Evolutionary conservation across 257 asterid genomes (phyloP), one percentile per base, ranked within the genome.

Genomic region (Echium plantagineum): DNA sequence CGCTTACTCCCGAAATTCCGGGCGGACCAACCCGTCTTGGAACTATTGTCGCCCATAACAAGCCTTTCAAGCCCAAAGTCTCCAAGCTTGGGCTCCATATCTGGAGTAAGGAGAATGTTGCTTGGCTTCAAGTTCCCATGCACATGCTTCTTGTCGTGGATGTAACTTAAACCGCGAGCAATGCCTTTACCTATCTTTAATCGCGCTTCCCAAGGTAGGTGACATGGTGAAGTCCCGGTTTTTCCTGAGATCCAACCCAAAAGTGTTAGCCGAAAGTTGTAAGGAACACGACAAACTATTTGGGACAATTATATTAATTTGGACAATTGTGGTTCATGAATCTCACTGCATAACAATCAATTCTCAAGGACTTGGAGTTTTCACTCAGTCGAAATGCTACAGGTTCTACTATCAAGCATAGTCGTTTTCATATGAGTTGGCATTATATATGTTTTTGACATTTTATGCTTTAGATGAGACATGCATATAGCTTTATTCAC

Each of bases 41-140:
- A 83, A 55, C 95, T 75, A 60, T 66, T 69, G 5, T 88, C 96
- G 0, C 93, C 85, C 0, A 81, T 52, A 7, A 80, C 85, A 2
- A 91, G 94, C 55, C 96, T 70, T 38, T 91, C 95, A 38, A 91
- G 96, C 62, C 98, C 98, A 38, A 85, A 91, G 56, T 91, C 96
- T 0, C 96, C 96, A 59, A 91, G 81, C 69, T 82, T 88, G 80
- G 98, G 94, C 70, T 91, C 98, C 94, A 83, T 83, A 49, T 82
- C 94, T 2, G 57, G 46, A 59, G 95, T 91, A 65, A 90, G 58
- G 1, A 90, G 63, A 58, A 90, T 79, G 73, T 85, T 91, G 19
- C 74, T 88, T 72, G 96, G 96, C 81, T 88, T 91, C 55, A 91
- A 70, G 70, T 91, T 91, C 5, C 96, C 96, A 18, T 91, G 98